Evolutionary conservation across 2,329 filamentous ascomycete species (phyloP).

Genomic region (Verticillium albo-atrum): DNA sequence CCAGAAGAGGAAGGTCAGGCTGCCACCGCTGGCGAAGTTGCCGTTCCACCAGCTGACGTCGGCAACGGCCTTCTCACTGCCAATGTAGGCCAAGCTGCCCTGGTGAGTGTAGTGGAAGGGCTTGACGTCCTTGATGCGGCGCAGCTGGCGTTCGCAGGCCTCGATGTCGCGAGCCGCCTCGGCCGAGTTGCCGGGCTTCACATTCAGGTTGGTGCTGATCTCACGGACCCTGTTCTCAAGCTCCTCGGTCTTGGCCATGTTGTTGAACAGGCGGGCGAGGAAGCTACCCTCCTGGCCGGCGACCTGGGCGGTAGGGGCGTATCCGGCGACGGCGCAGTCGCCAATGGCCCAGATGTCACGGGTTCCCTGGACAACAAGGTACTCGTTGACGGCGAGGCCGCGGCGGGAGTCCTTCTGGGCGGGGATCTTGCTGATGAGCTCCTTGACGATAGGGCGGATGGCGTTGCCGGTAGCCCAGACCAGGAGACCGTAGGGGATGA

Average conservation of each 20-base stretch:
- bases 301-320: slow-evolving; percentile 95
- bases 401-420: slow-evolving; percentile 94
- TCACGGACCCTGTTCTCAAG: slow-evolving; percentile 72
- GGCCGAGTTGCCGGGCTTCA: slow-evolving; percentile 61
- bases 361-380: slow-evolving; percentile 93
- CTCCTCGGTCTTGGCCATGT: slow-evolving; percentile 90
- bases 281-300: slow-evolving; percentile 94
- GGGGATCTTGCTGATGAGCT: slow-evolving; percentile 87
- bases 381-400: slow-evolving; percentile 95
- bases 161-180: slow-evolving; percentile 73
- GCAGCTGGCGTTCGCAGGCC: slow-evolving; percentile 77
- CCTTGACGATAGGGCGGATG: slow-evolving; percentile 80
- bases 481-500: slow-evolving; percentile 88
- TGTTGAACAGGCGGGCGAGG: slow-evolving; percentile 94
- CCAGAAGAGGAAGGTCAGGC: slow-evolving; percentile 97
- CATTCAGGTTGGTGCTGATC: slow-evolving; percentile 59
- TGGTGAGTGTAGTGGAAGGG: slow-evolving; percentile 99
- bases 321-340: slow-evolving; percentile 95
- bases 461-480: slow-evolving; percentile 99
- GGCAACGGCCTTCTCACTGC: slow-evolving; percentile 94
- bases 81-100: slow-evolving; percentile 94
- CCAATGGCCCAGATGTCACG: slow-evolving; percentile 98
- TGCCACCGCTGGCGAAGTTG: slow-evolving; percentile 90
- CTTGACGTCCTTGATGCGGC: slow-evolving; percentile 88
- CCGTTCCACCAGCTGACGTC: slow-evolving; percentile 97